Evolutionary conservation across 257 asterid species (phyloP).

Genomic region (Plectranthus barbatus): DNA sequence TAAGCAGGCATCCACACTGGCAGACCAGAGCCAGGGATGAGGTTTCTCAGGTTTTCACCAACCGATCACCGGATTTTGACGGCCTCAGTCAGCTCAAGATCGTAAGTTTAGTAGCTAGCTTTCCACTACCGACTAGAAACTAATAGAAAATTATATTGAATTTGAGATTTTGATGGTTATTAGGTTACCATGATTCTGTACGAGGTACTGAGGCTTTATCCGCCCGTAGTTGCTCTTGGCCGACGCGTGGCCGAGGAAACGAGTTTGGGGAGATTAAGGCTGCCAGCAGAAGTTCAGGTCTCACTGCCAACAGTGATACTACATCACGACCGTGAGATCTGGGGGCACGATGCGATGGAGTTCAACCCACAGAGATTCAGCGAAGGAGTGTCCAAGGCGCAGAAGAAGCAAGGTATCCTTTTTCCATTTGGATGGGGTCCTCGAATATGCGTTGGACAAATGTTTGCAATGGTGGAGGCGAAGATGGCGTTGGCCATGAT

Average conservation of each 20-base stretch:
- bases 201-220: slow-evolving; percentile 35
- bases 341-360: slow-evolving; percentile 39
- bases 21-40: slow-evolving; percentile 41
- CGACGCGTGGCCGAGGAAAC: slow-evolving; percentile 18
- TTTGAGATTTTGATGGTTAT: too few species aligned
- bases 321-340: slow-evolving; percentile 18
- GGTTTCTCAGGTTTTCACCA: slow-evolving; percentile 24
- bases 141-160: too few species aligned
- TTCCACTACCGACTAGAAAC: too few species aligned
- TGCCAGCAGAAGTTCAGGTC: slow-evolving; percentile 28
- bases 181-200: slow-evolving; percentile 37
- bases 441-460: slow-evolving; percentile 29
- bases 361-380: slow-evolving; percentile 35
- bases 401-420: slow-evolving; percentile 11
- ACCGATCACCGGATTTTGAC: slow-evolving; percentile 18
- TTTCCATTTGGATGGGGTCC: too few species aligned
- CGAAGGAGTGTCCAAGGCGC: slow-evolving; percentile 27
- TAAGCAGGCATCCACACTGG: slow-evolving; percentile 34
- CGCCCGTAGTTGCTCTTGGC: slow-evolving; percentile 1
- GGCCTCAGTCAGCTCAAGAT: slow-evolving; percentile 34
- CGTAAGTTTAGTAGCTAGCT: too few species aligned
- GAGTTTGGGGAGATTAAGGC: slow-evolving; percentile 15
- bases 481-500: slow-evolving; percentile 31
- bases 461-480: slow-evolving; percentile 29
- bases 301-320: slow-evolving; percentile 3